Evolutionary conservation across 1,284 basidiomycete species (phyloP), one percentile per base, ranked within the genome.

Genomic region (Pseudozyma thailandica): DNA sequence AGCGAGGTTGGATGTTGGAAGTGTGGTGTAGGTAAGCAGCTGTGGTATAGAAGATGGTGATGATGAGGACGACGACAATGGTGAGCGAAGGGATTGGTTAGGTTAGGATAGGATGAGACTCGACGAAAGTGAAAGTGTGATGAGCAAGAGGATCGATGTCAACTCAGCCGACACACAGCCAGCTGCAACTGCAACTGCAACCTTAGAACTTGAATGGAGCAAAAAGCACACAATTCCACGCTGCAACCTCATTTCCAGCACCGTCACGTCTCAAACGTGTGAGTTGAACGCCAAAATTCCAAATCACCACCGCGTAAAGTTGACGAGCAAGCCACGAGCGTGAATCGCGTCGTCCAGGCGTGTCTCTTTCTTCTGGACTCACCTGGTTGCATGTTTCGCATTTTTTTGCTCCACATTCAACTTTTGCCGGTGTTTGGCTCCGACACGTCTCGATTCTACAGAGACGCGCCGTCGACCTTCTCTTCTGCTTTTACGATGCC

Each of bases 71-170:
- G 41, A 18, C n/a, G 27, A 12, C n/a, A n/a, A n/a, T n/a, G 23
- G 48, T 26, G 42, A 44, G 26, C 21, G 38, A 30, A 27, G 44
- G 21, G 8, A 43, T 20, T 42, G 16, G 20, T 47, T 38, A 37
- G 12, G 25, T 41, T 38, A 50, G 51, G 20, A 9, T 35, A 50
- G 7, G 48, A 52, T 35, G 53, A 33, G 27, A n/a, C n/a, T n/a
- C n/a, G 37, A 39, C 4, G 6, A 39, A 13, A 25, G 42, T 43
- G 21, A 16, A 27, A 43, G 2, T 15, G 31, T 31, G 60, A 51
- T 56, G 60, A 57, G 43, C 10, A 30, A 37, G 27, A 37, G 43
- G 47, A 62, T 56, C 37, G 42, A 45, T 53, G 44, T 31, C 30
- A 31, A 31, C 15, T 7, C 10, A 41, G 38, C n/a, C 6, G 21